Percentiles rank a stretch among this genome's conserved stretches.
These are phyloP conservation scores for Scheffersomyces insectosa DNA, from an alignment of 1,139 yeast species.

Conservation along the genomic window DNA sequence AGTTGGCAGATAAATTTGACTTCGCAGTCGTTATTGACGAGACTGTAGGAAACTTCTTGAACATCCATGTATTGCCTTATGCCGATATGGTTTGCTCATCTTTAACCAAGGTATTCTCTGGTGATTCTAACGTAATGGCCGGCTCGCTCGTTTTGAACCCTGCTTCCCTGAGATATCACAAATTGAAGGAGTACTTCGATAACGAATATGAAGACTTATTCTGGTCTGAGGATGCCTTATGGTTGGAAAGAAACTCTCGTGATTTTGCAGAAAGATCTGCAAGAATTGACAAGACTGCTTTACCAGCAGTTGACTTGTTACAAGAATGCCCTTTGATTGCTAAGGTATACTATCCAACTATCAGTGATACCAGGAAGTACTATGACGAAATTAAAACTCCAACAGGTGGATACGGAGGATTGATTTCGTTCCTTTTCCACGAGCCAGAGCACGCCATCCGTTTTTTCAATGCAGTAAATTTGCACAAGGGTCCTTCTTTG, in stretches of 20 bases:
- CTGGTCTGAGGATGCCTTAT: conserved; percentile 95
- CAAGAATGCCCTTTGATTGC: conserved; percentile 52
- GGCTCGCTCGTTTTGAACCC: conserved; percentile 86
- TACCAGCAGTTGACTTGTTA: conserved; percentile 52
- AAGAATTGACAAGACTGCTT: conserved; percentile 68
- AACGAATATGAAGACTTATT: conserved; percentile 67
- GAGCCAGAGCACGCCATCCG: conserved; percentile 64
- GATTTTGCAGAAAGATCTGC: conserved; percentile 74
- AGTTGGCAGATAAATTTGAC: conserved; percentile 64
- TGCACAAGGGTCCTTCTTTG: conserved; percentile 91
- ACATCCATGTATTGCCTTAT: conserved; percentile 77
- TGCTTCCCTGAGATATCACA: conserved; percentile 50
- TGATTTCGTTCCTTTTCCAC: conserved; percentile 74
- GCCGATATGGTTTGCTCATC: conserved; percentile 87
- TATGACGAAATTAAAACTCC: conserved; percentile 71
- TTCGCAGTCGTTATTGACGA: conserved; percentile 89
- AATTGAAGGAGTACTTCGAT: conserved; percentile 54
- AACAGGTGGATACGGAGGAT: conserved; percentile 91
- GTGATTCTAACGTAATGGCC: conserved; percentile 94
- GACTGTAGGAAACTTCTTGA: conserved; percentile 87
- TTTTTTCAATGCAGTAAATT: conserved; percentile 72
- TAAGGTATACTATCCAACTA: conserved; percentile 70
- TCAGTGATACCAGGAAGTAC: conserved; percentile 53
- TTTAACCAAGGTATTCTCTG: conserved; percentile 88
- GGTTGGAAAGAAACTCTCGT: conserved; percentile 88